Percentiles rank a stretch among this genome's conserved stretches.
These are phyloP conservation scores for Daedaleopsis sinensis DNA, from an alignment of 768 basidiomycete species.

Conservation along the genomic window DNA sequence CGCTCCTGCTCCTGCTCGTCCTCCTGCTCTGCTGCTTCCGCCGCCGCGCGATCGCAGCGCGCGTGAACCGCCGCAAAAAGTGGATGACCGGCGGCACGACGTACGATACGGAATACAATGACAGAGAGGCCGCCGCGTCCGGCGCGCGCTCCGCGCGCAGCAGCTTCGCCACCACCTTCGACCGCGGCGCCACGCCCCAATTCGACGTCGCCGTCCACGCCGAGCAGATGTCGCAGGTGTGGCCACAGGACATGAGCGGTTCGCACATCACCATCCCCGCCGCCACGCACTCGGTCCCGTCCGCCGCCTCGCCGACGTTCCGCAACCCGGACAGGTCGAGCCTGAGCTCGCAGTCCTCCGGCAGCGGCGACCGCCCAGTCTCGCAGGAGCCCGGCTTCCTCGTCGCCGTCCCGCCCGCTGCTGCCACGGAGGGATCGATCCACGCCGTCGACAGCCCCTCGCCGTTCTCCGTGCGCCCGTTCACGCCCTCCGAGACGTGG, in stretches of 20 bases:
- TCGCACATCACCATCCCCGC: constrained; percentile 18
- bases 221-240: constrained; percentile 12
- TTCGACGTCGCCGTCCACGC: constrained; percentile 1
- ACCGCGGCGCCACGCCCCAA: constrained; percentile 16
- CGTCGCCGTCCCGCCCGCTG: constrained; percentile 8
- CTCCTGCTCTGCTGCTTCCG: constrained; percentile 48
- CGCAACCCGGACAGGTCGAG: constrained; percentile 32
- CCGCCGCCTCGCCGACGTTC: constrained; percentile 22
- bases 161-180: constrained; percentile 65
- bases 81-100: constrained; percentile 48
- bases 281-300: constrained; percentile 14
- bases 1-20: constrained; percentile 34
- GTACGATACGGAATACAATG: constrained; percentile 11
- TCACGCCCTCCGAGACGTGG: constrained; percentile 69
- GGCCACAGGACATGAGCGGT: constrained; percentile 17
- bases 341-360: constrained; percentile 36
- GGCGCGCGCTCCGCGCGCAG: constrained; percentile 43
- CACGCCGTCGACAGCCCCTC: constrained; percentile 38
- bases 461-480: constrained; percentile 66
- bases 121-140: constrained; percentile 13
- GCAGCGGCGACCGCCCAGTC: constrained; percentile 13
- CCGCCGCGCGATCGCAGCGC: constrained; percentile 45
- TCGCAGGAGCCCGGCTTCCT: constrained; percentile 19
- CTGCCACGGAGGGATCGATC: constrained; percentile 15
- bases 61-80: constrained; percentile 42